phyloP scores from a whole-genome alignment of 2,329 filamentous ascomycete genomes.

The Aspergillus sp. region DNA sequence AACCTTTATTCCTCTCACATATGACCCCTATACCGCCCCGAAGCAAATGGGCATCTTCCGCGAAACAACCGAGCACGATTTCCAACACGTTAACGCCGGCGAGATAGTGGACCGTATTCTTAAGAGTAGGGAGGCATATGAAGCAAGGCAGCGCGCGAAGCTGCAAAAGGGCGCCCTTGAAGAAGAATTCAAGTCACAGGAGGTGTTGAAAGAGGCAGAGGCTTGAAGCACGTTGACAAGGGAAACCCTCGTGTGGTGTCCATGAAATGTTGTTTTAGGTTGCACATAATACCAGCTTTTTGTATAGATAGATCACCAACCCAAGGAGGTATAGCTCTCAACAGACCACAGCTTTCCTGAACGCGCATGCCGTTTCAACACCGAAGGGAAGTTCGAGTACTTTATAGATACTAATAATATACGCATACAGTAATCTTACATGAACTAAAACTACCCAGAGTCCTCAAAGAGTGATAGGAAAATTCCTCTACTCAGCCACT shows the following conservation, averaged over 20 bases:
- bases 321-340: background rate
- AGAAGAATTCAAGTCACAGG: slow-evolving; percentile 64
- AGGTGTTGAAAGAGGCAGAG: slow-evolving; percentile 40
- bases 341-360: background rate
- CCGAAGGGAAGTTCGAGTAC: background rate
- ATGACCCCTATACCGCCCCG: slow-evolving; percentile 79
- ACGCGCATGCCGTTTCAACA: background rate
- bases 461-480: background rate
- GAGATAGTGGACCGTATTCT: slow-evolving; percentile 91
- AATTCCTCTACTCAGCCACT: slow-evolving; percentile 56
- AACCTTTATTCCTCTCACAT: slow-evolving; percentile 77
- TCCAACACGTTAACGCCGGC: slow-evolving; percentile 85
- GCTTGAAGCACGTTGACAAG: background rate
- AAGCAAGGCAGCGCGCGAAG: slow-evolving; percentile 88
- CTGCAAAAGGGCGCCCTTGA: slow-evolving; percentile 83
- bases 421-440: slow-evolving; percentile 13
- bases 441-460: background rate
- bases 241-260: background rate
- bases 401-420: slow-evolving; percentile 6
- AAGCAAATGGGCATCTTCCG: slow-evolving; percentile 84
- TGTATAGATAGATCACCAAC: background rate
- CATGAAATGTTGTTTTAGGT: background rate
- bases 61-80: slow-evolving; percentile 76
- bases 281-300: background rate
- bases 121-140: slow-evolving; percentile 83